These are phyloP conservation scores for Talaromyces sp. DNA, from an alignment of 2,329 filamentous ascomycete species.

Conservation along the genomic window DNA sequence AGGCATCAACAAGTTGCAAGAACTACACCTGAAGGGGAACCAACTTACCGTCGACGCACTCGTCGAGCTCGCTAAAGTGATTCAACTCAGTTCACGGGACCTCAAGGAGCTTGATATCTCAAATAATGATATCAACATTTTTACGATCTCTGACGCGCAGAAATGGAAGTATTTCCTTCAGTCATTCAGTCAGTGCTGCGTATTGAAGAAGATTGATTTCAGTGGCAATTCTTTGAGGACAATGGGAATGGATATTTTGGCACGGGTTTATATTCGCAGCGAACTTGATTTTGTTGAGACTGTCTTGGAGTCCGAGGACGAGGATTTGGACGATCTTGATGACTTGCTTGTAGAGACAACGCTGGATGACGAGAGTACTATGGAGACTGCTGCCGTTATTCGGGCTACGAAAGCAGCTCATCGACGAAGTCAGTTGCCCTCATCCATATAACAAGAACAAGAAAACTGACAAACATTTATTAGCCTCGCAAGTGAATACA, in stretches of 20 bases:
- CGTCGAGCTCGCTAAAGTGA: conserved; percentile 36
- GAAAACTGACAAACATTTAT: not conserved
- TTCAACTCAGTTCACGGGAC: conserved; percentile 40
- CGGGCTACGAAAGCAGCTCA: not conserved
- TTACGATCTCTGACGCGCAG: conserved; percentile 26
- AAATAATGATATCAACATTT: conserved; percentile 41
- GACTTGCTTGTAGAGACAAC: not conserved
- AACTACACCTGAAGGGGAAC: conserved; percentile 45
- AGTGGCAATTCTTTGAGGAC: conserved; percentile 41
- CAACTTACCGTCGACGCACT: conserved; percentile 40
- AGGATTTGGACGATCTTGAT: not conserved
- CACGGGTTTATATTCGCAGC: conserved; percentile 38
- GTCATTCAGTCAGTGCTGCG: conserved; percentile 40
- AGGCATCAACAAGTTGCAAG: conserved; percentile 38
- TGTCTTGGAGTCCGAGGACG: conserved; percentile 22
- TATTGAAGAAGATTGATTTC: conserved; percentile 43
- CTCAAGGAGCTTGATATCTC: conserved; percentile 46
- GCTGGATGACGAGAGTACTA: not conserved
- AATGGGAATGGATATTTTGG: conserved; percentile 43
- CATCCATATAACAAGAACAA: not conserved
- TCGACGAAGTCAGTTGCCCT: not conserved
- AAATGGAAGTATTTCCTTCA: conserved; percentile 43
- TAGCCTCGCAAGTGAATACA: not conserved
- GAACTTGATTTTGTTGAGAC: conserved; percentile 30
- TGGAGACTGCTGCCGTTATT: no score